Evolutionary conservation across 352 stramenopile genomes (phyloP), one percentile per base, ranked within the genome.

Genomic region (Blastocystis hominis): DNA sequence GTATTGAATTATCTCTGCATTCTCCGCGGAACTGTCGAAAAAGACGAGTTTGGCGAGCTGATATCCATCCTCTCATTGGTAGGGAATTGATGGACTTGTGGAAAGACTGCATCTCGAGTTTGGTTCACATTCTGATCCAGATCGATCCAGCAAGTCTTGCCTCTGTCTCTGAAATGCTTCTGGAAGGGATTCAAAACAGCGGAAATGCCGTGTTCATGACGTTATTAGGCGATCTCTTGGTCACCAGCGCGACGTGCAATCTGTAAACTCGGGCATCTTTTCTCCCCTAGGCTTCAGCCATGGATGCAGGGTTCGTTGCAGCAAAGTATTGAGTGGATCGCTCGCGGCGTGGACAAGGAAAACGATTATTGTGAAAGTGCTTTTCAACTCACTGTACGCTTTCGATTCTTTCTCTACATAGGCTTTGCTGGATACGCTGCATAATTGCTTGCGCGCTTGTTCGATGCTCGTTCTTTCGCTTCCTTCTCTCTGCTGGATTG

Each of bases 281-380:
- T 59, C 10, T 59, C 1, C 13, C n/a, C 10, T 59, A 59, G 50
- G n/a, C 2, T 59, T 13, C 50, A 59, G 50, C 1, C 50, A 3
- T 59, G 50, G 50, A 59, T 59, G 50, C 50, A 59, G 2, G 10
- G 10, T n/a, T 59, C 50, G 50, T 20, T 59, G 50, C 50, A 59
- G 10, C n/a, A 13, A 13, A 20, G 13, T 20, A 20, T 59, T 10
- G 34, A 77, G 66, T 40, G 36, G 6, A 30, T 75, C 42, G 20
- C 62, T 7, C 38, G 3, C 38, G 46, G 36, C 20, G 40, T 24
- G 13, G 70, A 80, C 38, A 80, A 80, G n/a, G 70, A 80, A 47
- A 80, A 80, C 55, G 70, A 46, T 13, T 80, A 68, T 15, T 55
- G 72, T 34, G n/a, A 64, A n/a, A 34, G 15, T 1, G 72, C 72